Base-by-base conservation (phyloP, 805 yeast genomes). In the Scheffersomyces coipomensis region DNA sequence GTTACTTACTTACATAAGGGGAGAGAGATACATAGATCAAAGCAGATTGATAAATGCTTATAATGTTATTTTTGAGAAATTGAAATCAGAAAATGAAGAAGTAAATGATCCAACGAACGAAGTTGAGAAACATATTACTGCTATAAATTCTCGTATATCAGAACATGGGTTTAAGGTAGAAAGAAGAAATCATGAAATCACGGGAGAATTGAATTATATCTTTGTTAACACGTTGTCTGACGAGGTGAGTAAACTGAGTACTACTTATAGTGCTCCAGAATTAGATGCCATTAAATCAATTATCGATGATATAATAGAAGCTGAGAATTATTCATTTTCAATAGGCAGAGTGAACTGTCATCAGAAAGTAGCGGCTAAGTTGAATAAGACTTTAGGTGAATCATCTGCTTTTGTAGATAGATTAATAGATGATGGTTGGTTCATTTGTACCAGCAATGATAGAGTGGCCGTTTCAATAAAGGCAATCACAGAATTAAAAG, bases 401-500 rank as follows among this genome's bases (percentile, higher is more conserved):
- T 62, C 76, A 0, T 61, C 64, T n/a, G 41, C 36, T 1, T 64
- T 78, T 19, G 46, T 79, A 8, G 58, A 49, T 8, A 46, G 56
- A 15, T 51, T 79, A 6, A 69, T 73, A 12, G 67, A 68, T 35
- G 74, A 68, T 37, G 82, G 79, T n/a, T 79, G 84, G 84, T 55
- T 80, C 7, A 68, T 43, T n/a, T 35, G 56, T 24, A 49, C 65
- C 50, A 34, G 45, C 32, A 49, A 51, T 39, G 45, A 66, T 57
- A 45, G 61, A 43, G 31, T 76, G 48, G 47, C 63, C 52, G 36
- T 60, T 56, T 70, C 79, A 3, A 47, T 68, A 1, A 55, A 76
- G 19, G 52, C 74, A 1, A 43, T 79, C 6, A 59, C 73, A 10
- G 87, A 81, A 46, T 57, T 81, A 32, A 64, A 68, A 38, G 57